Percentiles rank a stretch among this genome's conserved stretches.
Conservation (phyloP, 1,139 yeast genomes). For the Yamadazyma mexicana region DNA sequence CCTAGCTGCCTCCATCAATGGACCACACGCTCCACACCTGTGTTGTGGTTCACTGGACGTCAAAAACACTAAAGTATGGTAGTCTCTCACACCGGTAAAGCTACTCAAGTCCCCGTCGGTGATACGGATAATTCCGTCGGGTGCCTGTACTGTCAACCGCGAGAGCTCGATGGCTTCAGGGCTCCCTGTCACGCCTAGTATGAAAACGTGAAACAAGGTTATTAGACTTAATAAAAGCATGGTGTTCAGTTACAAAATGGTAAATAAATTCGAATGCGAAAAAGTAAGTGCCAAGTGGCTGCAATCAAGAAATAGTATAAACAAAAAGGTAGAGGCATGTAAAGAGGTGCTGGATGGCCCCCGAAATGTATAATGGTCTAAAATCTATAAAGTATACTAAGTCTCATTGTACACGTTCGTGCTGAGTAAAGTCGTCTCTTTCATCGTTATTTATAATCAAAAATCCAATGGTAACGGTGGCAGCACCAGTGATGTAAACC, state of each 20-base stretch:
- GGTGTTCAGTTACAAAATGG: not conserved
- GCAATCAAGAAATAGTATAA: too few species aligned
- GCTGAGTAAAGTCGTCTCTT: slow-evolving; percentile 47
- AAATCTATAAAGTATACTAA: not conserved
- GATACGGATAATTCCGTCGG: slow-evolving; percentile 29
- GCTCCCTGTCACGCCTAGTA: slow-evolving; percentile 2
- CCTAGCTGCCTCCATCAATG: slow-evolving; percentile 7
- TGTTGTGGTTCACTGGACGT: slow-evolving; percentile 38
- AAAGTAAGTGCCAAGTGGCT: not conserved
- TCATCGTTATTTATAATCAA: slow-evolving; percentile 80
- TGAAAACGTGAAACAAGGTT: not conserved
- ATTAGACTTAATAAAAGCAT: not conserved
- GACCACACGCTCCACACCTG: slow-evolving; percentile 31
- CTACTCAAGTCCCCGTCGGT: slow-evolving; percentile 29
- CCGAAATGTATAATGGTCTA: too few species aligned
- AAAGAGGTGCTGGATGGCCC: too few species aligned
- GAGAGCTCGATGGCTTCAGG: slow-evolving; percentile 16
- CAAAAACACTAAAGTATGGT: slow-evolving; percentile 34
- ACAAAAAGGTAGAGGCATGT: too few species aligned
- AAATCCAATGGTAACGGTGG: slow-evolving; percentile 77
- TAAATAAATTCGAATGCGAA: not conserved
- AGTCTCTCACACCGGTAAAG: slow-evolving; percentile 37
- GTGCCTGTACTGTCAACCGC: slow-evolving; percentile 16
- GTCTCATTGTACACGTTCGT: not conserved
- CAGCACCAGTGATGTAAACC: slow-evolving; percentile 76